These are phyloP conservation scores for Pleurotus salmoneostramineus DNA, from an alignment of 768 basidiomycete genomes.

Conservation along the genomic window DNA sequence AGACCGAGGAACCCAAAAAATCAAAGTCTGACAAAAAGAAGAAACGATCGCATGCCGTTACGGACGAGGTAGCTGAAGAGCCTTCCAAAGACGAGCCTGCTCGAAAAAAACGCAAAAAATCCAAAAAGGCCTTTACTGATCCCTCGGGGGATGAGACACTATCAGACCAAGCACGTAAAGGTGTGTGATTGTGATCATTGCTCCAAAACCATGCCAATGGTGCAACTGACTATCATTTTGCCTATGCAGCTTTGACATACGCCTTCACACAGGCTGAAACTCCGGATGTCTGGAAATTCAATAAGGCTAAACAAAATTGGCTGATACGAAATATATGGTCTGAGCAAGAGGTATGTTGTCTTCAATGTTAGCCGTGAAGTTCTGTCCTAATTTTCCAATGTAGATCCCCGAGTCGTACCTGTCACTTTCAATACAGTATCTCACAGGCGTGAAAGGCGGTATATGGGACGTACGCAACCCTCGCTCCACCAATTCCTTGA, in stretches of 20 bases:
- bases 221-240: no score
- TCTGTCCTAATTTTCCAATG: neutral
- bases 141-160: conserved; percentile 34
- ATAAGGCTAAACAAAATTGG: conserved; percentile 75
- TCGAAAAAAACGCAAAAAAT: conserved; percentile 28
- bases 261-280: conserved; percentile 50
- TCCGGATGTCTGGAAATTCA: conserved; percentile 63
- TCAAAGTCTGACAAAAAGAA: conserved; percentile 10
- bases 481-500: neutral
- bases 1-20: neutral
- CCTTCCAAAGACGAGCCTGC: neutral
- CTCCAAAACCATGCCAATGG: no score
- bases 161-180: conserved; percentile 36
- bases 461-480: conserved; percentile 30
- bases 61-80: conserved; percentile 5
- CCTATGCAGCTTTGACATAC: conserved; percentile 38
- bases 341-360: conserved; percentile 27
- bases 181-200: conserved; percentile 19
- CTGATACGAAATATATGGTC: conserved; percentile 64
- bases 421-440: conserved; percentile 40
- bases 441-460: conserved; percentile 45
- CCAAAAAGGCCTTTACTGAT: conserved; percentile 42
- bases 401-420: conserved; percentile 53
- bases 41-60: conserved; percentile 11
- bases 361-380: neutral